Evolutionary conservation across 2,329 filamentous ascomycete species (phyloP).

Genomic region (Colletotrichum truncatum): DNA sequence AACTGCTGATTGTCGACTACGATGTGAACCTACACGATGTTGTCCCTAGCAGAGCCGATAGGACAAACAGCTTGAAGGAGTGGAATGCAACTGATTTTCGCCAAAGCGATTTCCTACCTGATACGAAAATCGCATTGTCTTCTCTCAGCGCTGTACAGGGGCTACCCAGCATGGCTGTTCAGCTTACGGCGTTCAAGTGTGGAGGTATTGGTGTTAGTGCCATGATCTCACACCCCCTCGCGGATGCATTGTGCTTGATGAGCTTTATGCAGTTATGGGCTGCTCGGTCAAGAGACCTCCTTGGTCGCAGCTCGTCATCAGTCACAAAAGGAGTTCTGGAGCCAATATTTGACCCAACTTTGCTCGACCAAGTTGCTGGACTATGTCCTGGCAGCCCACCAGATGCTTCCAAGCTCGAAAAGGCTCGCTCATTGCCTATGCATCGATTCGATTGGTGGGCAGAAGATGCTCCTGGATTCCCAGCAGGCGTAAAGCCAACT

Average conservation of each 20-base stretch:
- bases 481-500: constrained; percentile 35
- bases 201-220: constrained; percentile 52
- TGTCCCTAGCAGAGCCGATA: constrained; percentile 36
- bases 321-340: neutral
- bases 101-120: constrained; percentile 43
- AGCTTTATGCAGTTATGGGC: constrained; percentile 54
- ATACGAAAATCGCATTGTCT: constrained; percentile 43
- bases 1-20: constrained; percentile 44
- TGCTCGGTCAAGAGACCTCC: constrained; percentile 35
- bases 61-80: constrained; percentile 34
- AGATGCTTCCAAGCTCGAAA: constrained; percentile 36
- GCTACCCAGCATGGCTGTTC: constrained; percentile 44
- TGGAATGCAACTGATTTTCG: constrained; percentile 46
- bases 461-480: constrained; percentile 39
- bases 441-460: constrained; percentile 60
- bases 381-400: constrained; percentile 30
- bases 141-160: constrained; percentile 38
- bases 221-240: constrained; percentile 53
- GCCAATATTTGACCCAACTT: constrained; percentile 50
- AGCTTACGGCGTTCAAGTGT: constrained; percentile 50
- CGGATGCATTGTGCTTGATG: constrained; percentile 53
- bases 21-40: constrained; percentile 38
- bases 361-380: constrained; percentile 47
- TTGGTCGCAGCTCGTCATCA: neutral
- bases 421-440: constrained; percentile 49